Percentiles rank a stretch among this genome's conserved stretches.
These are phyloP conservation scores for Trametes gibbosa DNA, from an alignment of 768 basidiomycete genomes.

Conservation along the genomic window DNA sequence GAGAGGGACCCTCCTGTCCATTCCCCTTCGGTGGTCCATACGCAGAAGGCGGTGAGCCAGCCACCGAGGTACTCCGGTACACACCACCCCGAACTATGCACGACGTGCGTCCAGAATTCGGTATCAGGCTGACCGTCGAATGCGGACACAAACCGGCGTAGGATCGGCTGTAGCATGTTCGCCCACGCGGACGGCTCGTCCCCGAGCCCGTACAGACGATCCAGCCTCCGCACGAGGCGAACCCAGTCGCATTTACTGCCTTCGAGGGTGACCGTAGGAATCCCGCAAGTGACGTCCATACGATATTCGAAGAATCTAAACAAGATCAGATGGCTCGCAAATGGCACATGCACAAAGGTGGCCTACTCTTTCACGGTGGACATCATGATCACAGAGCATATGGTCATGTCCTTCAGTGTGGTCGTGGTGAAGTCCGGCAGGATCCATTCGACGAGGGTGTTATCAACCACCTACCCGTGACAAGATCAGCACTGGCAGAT, in stretches of 20 bases:
- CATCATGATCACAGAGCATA: slow-evolving; percentile 31
- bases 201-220: slow-evolving; percentile 27
- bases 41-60: slow-evolving; percentile 20
- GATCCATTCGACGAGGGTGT: slow-evolving; percentile 28
- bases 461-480: slow-evolving; percentile 18
- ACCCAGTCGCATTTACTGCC: slow-evolving; percentile 27
- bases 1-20: slow-evolving; percentile 2
- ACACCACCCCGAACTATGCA: neutral
- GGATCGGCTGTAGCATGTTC: slow-evolving; percentile 28
- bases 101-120: slow-evolving; percentile 16
- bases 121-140: slow-evolving; percentile 26
- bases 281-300: slow-evolving; percentile 21
- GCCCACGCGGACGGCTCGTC: slow-evolving; percentile 24
- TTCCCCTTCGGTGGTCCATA: slow-evolving; percentile 5
- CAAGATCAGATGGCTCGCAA: neutral
- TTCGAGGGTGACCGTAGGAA: slow-evolving; percentile 27
- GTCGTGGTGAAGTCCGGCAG: slow-evolving; percentile 33
- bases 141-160: slow-evolving; percentile 28
- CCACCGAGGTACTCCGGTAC: slow-evolving; percentile 7
- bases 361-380: slow-evolving; percentile 22
- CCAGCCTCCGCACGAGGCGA: slow-evolving; percentile 16
- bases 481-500: neutral
- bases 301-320: slow-evolving; percentile 5
- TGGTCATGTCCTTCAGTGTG: slow-evolving; percentile 25
- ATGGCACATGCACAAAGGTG: neutral